Evolutionary conservation across 163 green algal species (phyloP).

Genomic region (Chlorella variabilis): DNA sequence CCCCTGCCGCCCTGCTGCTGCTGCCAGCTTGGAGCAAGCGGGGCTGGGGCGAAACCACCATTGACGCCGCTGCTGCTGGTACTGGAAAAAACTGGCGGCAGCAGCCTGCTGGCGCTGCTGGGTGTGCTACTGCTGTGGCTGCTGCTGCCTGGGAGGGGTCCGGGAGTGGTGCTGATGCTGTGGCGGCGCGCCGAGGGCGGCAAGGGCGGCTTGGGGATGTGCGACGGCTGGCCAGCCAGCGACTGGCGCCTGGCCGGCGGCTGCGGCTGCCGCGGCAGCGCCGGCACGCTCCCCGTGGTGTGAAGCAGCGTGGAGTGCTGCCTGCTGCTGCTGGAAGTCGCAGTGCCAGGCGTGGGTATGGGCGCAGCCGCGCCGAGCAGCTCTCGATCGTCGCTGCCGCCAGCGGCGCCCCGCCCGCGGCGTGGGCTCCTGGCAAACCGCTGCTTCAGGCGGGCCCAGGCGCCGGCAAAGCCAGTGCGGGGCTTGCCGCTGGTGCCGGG

Average conservation of each 20-base stretch:
- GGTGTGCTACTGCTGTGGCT: background rate
- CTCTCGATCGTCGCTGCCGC: background rate
- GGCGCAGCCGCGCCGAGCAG: no score
- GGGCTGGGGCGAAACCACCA: background rate
- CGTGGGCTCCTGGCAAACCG: background rate
- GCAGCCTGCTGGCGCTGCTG: background rate
- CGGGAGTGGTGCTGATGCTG: background rate
- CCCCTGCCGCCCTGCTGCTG: background rate
- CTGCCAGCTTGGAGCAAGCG: background rate
- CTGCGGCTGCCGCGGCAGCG: background rate
- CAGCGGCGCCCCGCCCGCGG: background rate
- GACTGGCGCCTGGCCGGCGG: background rate
- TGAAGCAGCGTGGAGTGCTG: background rate
- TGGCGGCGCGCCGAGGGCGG: background rate
- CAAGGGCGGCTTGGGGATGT: background rate
- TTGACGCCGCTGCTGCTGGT: background rate
- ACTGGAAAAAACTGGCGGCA: background rate
- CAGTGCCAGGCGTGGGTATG: background rate
- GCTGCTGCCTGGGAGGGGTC: background rate
- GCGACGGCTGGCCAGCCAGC: background rate
- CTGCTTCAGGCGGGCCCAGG: background rate
- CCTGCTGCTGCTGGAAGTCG: no score
- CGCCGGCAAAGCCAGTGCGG: background rate
- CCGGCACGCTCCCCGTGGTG: conserved; percentile 2
- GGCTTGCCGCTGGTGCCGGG: background rate